A percentile compares a stretch with the other conserved stretches of the same genome.
Conservation (phyloP, 1,139 yeast genomes). For the Candida sanyaensis region DNA sequence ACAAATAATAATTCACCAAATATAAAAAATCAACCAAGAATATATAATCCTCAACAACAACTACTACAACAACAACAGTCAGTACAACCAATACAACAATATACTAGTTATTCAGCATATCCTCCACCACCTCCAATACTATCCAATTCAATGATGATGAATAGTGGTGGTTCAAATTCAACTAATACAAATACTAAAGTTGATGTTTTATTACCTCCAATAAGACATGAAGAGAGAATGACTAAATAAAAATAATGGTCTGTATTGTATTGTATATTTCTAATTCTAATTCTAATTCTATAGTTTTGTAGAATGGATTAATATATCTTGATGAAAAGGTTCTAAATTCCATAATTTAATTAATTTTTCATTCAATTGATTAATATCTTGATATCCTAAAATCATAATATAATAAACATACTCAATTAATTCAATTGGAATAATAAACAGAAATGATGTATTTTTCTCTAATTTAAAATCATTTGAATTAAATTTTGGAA, state of each 20-base stretch:
- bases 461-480: slow-evolving; percentile 25
- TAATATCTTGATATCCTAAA: neutral
- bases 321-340: slow-evolving; percentile 23
- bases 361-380: slow-evolving; percentile 11
- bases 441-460: slow-evolving; percentile 27
- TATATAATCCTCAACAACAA: slow-evolving; percentile 4
- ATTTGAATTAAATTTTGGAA: slow-evolving; percentile 17
- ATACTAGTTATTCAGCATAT: slow-evolving; percentile 13
- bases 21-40: slow-evolving; percentile 2
- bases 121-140: slow-evolving; percentile 18
- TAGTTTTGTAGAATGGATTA: slow-evolving; percentile 15
- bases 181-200: neutral
- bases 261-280: neutral
- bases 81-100: slow-evolving; percentile 3
- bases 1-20: neutral
- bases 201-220: slow-evolving; percentile 16
- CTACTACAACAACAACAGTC: slow-evolving; percentile 4
- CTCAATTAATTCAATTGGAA: slow-evolving; percentile 30
- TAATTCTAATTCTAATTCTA: slow-evolving; percentile 7
- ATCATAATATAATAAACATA: slow-evolving; percentile 17
- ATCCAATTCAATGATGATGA: slow-evolving; percentile 1
- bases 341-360: slow-evolving; percentile 26
- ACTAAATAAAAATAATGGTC: neutral
- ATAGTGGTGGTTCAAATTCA: neutral
- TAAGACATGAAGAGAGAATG: slow-evolving; percentile 10